Evolutionary conservation across 2,329 filamentous ascomycete species (phyloP), one percentile per base, ranked within the genome.

Genomic region (Pestalotiopsis sp.): DNA sequence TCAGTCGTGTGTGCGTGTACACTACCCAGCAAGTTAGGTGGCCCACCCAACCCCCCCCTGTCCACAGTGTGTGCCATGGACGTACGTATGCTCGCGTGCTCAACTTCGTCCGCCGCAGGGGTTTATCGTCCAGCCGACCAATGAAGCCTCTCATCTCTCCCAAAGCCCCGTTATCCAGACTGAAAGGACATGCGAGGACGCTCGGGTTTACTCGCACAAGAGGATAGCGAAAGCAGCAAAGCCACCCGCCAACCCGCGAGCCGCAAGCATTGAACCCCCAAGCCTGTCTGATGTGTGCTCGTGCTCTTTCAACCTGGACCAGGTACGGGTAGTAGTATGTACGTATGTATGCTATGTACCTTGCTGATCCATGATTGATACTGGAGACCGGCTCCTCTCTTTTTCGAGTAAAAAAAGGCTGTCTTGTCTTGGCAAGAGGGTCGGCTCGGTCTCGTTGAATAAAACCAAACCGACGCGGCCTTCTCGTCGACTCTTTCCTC

Each of bases 31-130:
- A 52, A 52, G 14, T 59, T 40, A 14, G 27, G 14, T 31, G 27
- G 27, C 59, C 36, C 20, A 23, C 65, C 36, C 45, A 45, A 27
- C 27, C 17, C 27, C 27, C 27, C 56, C 65, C 52, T 57, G 58
- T 20, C 23, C 58, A 67, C 57, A 62, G 66, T 67, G 66, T 52
- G 45, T 63, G 58, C 23, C 66, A 62, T 14, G 36, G 60, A 58
- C 40, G 41, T 67, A 67, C 66, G 66, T 67, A 67, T 67, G 66
- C 66, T 63, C 58, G 66, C 59, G 66, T 67, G 66, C 66, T 63
- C 59, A 49, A 38, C 59, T 52, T 25, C 60, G 17, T 20, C n/a
- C 45, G 13, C 31, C 38, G 23, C 27, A 38, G 64, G 64, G 52
- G 27, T n/a, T 66, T 45, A 11, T 14, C 38, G 23, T 56, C 65